These are phyloP conservation scores for Eucalyptus melliodora DNA, from an alignment of 345 rosid genomes.

Conservation along the genomic window DNA sequence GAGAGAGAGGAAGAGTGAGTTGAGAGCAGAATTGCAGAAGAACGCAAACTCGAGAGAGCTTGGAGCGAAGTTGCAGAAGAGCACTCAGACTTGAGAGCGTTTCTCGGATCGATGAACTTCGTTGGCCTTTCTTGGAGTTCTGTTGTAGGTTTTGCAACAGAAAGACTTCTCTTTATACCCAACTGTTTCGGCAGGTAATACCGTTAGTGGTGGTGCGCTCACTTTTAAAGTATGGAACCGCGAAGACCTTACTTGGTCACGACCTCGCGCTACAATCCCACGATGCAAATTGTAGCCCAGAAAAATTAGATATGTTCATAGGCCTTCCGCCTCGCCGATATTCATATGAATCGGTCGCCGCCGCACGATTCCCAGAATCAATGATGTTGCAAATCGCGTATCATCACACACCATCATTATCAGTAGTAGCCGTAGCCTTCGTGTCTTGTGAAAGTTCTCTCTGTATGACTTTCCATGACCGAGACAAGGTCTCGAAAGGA, in stretches of 20 bases:
- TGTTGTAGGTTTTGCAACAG: neutral
- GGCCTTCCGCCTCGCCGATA: neutral
- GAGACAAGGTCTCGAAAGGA: neutral
- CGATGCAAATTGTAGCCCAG: neutral
- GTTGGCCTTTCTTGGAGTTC: neutral
- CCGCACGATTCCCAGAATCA: neutral
- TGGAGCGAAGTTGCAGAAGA: neutral
- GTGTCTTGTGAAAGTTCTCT: neutral
- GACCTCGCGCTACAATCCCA: neutral
- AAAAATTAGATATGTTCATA: neutral
- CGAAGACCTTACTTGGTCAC: neutral
- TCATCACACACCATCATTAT: neutral
- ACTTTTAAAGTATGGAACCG: neutral
- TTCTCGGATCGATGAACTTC: neutral
- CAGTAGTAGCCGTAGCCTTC: neutral
- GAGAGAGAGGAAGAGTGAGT: neutral
- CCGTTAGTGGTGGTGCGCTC: neutral
- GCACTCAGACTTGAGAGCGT: neutral
- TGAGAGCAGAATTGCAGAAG: neutral
- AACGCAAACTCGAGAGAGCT: neutral
- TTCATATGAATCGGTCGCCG: neutral
- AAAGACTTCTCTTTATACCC: neutral
- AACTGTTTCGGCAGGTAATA: neutral
- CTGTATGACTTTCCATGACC: neutral
- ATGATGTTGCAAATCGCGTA: neutral